Conservation (phyloP, 2,329 filamentous ascomycete species). For the Scedosporium dehoogii region DNA sequence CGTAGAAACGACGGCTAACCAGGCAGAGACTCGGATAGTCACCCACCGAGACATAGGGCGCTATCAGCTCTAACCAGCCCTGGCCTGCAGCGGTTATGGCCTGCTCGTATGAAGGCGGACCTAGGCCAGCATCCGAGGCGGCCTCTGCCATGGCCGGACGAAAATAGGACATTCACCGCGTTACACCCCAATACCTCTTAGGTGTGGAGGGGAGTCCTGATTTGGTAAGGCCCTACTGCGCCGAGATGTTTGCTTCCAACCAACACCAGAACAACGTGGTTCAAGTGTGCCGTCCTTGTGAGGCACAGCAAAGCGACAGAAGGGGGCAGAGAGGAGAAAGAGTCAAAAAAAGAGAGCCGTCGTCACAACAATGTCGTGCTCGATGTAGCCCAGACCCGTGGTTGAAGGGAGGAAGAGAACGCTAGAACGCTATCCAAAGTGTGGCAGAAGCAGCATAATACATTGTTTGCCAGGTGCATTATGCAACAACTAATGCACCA, state of each 20-base stretch:
- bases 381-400: neutral
- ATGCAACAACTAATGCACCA: neutral
- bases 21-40: conserved; percentile 37
- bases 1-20: conserved; percentile 36
- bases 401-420: neutral
- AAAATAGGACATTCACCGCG: neutral
- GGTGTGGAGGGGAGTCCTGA: too few species aligned
- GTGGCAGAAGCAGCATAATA: neutral
- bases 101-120: conserved; percentile 43
- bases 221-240: too few species aligned
- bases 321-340: neutral
- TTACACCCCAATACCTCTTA: too few species aligned
- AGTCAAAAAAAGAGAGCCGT: neutral
- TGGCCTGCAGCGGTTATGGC: conserved; percentile 27
- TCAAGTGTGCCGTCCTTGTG: neutral
- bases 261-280: neutral
- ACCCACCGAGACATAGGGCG: conserved; percentile 28
- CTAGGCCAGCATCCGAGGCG: neutral
- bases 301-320: neutral
- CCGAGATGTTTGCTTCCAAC: neutral
- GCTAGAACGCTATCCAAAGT: neutral
- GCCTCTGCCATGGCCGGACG: neutral
- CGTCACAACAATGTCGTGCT: neutral
- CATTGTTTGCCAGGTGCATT: neutral
- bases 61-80: conserved; percentile 41